Evolutionary conservation across 2,329 filamentous ascomycete genomes (phyloP).

Genomic region (Colletotrichum neosansevieriae): DNA sequence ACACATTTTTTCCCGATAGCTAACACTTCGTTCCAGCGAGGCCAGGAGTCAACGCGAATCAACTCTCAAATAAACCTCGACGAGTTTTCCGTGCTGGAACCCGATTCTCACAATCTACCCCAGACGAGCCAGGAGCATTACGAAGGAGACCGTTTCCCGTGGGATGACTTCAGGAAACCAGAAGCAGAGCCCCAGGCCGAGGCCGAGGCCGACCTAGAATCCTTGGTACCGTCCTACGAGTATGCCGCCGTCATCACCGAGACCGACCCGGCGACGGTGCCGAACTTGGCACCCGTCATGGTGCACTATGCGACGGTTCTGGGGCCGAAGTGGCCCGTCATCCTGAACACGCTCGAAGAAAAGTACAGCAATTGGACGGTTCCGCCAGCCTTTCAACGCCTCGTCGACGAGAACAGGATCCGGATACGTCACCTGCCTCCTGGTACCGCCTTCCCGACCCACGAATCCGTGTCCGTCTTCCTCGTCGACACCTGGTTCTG

Average conservation of each 20-base stretch:
- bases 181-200: too few relatives aligned
- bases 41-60: too few relatives aligned
- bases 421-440: conserved; percentile 54
- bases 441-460: conserved; percentile 48
- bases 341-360: conserved; percentile 52
- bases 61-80: too few relatives aligned
- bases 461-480: conserved; percentile 47
- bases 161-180: too few relatives aligned
- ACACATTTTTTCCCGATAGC: too few relatives aligned
- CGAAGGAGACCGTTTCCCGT: too few relatives aligned
- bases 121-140: too few relatives aligned
- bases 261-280: conserved; percentile 28
- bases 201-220: too few relatives aligned
- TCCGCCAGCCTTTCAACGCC: conserved; percentile 49
- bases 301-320: conserved; percentile 55
- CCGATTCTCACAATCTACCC: too few relatives aligned
- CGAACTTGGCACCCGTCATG: conserved; percentile 51
- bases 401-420: conserved; percentile 49
- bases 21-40: too few relatives aligned
- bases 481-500: conserved; percentile 50
- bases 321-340: conserved; percentile 60
- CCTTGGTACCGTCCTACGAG: too few relatives aligned
- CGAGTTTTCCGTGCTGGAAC: too few relatives aligned
- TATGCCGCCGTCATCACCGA: conserved; percentile 8
- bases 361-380: conserved; percentile 40